phyloP scores from a whole-genome alignment of 352 stramenopile species.

The Pythium phragmitis region DNA sequence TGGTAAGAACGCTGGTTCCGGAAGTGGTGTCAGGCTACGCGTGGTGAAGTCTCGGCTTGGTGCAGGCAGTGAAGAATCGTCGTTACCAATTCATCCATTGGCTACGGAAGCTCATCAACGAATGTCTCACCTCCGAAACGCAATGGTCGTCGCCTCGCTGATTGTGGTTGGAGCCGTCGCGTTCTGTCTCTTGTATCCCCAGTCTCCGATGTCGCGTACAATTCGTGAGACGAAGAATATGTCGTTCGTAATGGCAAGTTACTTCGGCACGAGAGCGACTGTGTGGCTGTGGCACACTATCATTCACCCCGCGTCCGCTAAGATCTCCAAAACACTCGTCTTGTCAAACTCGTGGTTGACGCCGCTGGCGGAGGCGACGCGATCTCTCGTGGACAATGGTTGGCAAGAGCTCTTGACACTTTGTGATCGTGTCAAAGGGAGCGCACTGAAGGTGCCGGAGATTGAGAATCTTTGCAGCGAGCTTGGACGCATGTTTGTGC shows the following conservation, averaged over 20 bases:
- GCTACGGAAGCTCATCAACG: not conserved
- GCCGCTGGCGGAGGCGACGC: conserved; percentile 1
- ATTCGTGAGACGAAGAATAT: not conserved
- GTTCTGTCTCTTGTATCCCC: conserved; percentile 7
- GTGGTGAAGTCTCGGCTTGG: conserved; percentile 1
- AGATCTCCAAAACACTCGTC: not conserved
- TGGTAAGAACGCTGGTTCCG: not conserved
- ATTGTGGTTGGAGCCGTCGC: not conserved
- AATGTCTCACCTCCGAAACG: not conserved
- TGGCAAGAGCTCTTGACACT: not conserved
- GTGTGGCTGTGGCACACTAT: conserved; percentile 4
- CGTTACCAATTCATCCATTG: not conserved
- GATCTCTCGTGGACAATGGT: conserved; percentile 1
- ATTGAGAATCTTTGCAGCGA: not conserved
- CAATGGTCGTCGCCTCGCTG: not conserved
- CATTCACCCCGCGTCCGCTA: not conserved
- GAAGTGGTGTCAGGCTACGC: not conserved
- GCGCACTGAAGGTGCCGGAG: not conserved
- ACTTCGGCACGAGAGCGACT: not conserved
- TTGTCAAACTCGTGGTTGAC: conserved; percentile 2
- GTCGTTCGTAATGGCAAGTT: not conserved
- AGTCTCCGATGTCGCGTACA: conserved; percentile 17
- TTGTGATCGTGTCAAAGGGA: not conserved
- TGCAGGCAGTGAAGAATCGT: not conserved
- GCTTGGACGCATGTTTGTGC: not conserved